These are phyloP conservation scores for Daldinia concentrica DNA, from an alignment of 495 filamentous ascomycete genomes.

Conservation along the genomic window DNA sequence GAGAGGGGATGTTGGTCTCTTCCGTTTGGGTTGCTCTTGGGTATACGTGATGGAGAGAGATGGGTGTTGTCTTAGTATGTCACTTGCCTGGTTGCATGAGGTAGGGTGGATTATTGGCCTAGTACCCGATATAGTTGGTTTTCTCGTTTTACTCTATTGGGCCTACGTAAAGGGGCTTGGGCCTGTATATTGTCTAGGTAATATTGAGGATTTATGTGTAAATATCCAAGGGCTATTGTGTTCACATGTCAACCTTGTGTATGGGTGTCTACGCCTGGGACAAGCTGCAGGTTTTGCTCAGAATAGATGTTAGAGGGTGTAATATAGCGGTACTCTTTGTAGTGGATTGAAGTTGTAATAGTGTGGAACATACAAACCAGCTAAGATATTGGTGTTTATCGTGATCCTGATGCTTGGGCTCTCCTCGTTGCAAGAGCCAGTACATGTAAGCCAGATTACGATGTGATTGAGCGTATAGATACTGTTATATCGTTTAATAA, in stretches of 20 bases:
- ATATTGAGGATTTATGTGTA: no score
- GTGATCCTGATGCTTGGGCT: no score
- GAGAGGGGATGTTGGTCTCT: neutral
- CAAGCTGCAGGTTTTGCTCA: no score
- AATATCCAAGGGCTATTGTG: no score
- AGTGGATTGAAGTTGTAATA: neutral
- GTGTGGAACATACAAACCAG: neutral
- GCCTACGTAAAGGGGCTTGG: no score
- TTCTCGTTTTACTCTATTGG: neutral
- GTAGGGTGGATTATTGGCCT: neutral
- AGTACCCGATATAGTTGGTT: neutral
- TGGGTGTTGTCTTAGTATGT: neutral
- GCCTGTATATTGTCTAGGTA: no score
- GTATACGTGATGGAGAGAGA: neutral
- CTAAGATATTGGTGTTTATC: neutral
- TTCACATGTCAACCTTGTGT: no score
- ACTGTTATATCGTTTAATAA: neutral
- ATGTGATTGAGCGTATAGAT: neutral
- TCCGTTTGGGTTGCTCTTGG: neutral
- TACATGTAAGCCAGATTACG: neutral
- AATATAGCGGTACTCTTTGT: neutral
- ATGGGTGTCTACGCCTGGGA: no score
- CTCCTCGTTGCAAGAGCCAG: neutral
- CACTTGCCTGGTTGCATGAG: neutral
- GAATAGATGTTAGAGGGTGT: neutral